Base-by-base conservation (phyloP, 495 filamentous ascomycete genomes). In the Penicillium arizonense region DNA sequence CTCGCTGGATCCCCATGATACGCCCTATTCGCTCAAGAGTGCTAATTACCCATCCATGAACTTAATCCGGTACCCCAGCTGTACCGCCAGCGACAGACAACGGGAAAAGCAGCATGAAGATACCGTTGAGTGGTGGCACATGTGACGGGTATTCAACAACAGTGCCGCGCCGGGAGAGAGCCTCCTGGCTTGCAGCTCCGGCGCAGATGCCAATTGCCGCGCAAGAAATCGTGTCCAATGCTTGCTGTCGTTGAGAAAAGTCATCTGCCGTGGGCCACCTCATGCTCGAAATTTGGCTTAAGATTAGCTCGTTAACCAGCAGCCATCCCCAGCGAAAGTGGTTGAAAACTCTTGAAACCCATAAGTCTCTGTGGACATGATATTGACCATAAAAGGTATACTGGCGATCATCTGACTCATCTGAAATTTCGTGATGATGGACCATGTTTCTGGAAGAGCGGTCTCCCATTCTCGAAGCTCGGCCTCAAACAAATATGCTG, bases 81-180 rank as follows among this genome's bases (percentile, higher is more conserved):
- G 61, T 63, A 5, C 61, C 44, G 8, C 62, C 70, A 13, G 66
- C 70, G 34, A 70, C 50, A 1, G 61, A 51, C 24, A 73, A 43
- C 13, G 64, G 62, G 42, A 68, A 70, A n/a, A 71, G 33, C 26
- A 66, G 36, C 53, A 67, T 52, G 41, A 71, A 71, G 0, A 59
- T 49, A 11, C 65, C 62, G 12, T 68, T 68, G 1, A 70, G 28
- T 3, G 56, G 61, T 28, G 63, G 64, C 16, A 57, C 30, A 12
- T 37, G 41, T 1, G 37, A 48, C 14, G 37, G 8, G 26, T 21
- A 7, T 11, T 37, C 37, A n/a, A 28, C 8, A 24, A 50, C 37
- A 7, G 52, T 3, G 3, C 50, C 50, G 33, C 39, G 21, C 2
- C 13, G 28, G 21, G 44, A 48, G 14, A 43, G 28, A n/a, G 49